Evolutionary conservation across 192 early-diverging fungal genomes (phyloP).

Genomic region (Coemansia sp.): DNA sequence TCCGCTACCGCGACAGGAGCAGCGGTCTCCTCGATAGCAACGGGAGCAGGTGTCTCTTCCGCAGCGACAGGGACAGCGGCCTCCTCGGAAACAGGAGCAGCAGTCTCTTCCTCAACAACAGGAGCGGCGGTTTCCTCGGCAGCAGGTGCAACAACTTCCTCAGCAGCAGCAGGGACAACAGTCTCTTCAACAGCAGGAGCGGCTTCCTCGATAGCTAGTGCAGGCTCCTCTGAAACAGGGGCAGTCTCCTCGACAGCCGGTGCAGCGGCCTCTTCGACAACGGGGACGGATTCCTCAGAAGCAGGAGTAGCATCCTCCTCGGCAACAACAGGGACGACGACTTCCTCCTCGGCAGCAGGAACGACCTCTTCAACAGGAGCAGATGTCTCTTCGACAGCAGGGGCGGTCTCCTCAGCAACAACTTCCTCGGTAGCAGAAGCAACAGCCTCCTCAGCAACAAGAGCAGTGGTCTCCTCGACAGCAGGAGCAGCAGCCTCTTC

Average conservation of each 20-base stretch:
- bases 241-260: slow-evolving; percentile 1
- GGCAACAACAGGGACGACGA: not conserved
- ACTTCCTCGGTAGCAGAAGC: not conserved
- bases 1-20: slow-evolving; percentile 1
- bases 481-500: slow-evolving; percentile 3
- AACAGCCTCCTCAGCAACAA: not conserved
- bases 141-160: not conserved
- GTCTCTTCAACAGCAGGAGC: slow-evolving; percentile 7
- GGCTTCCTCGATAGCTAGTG: slow-evolving; percentile 5
- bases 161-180: not conserved
- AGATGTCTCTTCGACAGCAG: not conserved
- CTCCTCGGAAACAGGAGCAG: not conserved
- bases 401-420: not conserved
- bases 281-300: too few species aligned
- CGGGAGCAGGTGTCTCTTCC: slow-evolving; percentile 2
- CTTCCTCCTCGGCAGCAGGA: not conserved
- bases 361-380: not conserved
- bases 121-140: too few species aligned
- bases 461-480: not conserved
- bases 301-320: slow-evolving; percentile 11
- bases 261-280: not conserved
- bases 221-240: slow-evolving; percentile 4
- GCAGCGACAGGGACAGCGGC: not conserved
- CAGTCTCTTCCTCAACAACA: not conserved
- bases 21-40: slow-evolving; percentile 9